Evolutionary conservation across 441 rosid species (phyloP).

Genomic region (Populus trichocarpa): DNA sequence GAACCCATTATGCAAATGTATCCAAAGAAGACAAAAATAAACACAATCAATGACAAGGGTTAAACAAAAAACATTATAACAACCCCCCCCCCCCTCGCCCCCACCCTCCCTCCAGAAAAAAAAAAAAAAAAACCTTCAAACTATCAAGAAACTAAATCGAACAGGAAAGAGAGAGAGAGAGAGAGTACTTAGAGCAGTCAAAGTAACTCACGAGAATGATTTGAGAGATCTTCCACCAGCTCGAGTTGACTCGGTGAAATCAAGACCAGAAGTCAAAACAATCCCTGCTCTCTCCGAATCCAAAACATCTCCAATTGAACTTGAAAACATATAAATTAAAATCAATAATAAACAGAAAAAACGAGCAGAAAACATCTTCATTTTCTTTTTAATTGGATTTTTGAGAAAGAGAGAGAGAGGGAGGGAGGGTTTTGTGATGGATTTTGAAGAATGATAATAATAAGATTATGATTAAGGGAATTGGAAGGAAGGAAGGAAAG

Average conservation of each 20-base stretch:
- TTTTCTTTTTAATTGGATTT: background rate
- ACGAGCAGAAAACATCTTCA: background rate
- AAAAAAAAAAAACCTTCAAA: background rate
- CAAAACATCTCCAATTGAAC: conserved; percentile 9
- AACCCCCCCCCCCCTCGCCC: background rate
- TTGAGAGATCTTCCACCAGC: conserved; percentile 46
- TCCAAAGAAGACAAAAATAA: background rate
- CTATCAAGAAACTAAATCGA: background rate
- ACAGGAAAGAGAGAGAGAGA: too few species aligned
- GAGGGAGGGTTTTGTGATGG: background rate
- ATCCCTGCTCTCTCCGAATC: conserved; percentile 4
- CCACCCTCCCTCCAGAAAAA: too few species aligned
- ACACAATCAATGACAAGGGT: background rate
- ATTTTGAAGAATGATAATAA: background rate
- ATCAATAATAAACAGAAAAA: conserved; percentile 22
- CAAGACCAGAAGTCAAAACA: background rate
- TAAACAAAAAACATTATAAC: background rate
- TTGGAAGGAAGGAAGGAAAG: background rate
- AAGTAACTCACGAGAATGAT: conserved; percentile 39
- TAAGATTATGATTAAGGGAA: background rate
- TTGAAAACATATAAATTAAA: conserved; percentile 8
- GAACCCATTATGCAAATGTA: background rate
- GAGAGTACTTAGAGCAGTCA: background rate
- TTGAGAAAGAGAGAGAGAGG: background rate
- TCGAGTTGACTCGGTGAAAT: conserved; percentile 15